phyloP scores from a whole-genome alignment of 305 asterid species.

The Vinca major region DNA sequence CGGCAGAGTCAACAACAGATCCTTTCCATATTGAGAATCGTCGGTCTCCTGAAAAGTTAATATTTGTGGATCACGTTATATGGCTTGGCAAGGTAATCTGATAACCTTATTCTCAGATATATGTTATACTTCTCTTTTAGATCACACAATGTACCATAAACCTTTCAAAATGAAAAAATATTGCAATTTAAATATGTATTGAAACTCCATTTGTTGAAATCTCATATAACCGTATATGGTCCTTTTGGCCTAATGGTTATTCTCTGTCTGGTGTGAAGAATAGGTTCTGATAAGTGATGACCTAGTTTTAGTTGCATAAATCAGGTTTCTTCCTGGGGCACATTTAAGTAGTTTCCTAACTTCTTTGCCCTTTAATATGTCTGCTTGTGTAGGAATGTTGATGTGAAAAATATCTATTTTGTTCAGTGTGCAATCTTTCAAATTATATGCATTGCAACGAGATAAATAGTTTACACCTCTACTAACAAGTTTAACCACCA shows the following conservation, averaged over 20 bases:
- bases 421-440: background rate
- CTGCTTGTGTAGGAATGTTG: background rate
- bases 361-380: background rate
- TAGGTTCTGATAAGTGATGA: background rate
- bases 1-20: conserved; percentile 91
- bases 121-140: background rate
- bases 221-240: background rate
- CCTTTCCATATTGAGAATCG: conserved; percentile 96
- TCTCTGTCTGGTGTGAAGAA: too few species aligned
- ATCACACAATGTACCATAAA: background rate
- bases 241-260: background rate
- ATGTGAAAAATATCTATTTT: background rate
- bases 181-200: background rate
- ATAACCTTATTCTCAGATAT: background rate
- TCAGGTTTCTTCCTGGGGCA: background rate
- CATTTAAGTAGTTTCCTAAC: background rate
- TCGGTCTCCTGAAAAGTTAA: conserved; percentile 63
- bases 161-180: background rate
- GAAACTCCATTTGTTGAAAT: background rate
- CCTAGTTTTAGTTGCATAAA: background rate
- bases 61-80: background rate
- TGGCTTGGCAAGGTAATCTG: conserved; percentile 2
- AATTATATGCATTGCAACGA: background rate
- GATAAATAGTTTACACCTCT: background rate
- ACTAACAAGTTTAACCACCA: background rate